Conservation (phyloP, 345 rosid species). For the Eucalyptus globulus region DNA sequence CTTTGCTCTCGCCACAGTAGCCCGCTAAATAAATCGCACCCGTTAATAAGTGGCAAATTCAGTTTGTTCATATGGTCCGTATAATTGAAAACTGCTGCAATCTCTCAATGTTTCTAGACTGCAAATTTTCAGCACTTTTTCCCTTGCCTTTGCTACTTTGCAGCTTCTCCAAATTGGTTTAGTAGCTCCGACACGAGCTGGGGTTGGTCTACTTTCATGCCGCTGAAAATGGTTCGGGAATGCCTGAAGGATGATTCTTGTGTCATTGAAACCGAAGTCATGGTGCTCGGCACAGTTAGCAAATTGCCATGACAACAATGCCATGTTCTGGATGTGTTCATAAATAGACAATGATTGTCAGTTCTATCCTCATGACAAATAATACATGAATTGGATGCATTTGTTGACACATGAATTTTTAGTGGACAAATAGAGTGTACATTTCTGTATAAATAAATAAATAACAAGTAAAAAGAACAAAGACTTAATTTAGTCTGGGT, state of each 20-base stretch:
- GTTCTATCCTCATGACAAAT: neutral
- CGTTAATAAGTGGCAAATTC: rapidly evolving
- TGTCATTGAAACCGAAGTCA: neutral
- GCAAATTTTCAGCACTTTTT: rapidly evolving
- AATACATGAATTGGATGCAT: neutral
- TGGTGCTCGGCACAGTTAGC: neutral
- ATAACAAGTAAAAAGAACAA: neutral
- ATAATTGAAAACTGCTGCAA: neutral
- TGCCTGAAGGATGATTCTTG: neutral
- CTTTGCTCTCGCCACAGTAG: neutral
- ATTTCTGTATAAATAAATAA: neutral
- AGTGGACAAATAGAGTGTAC: neutral
- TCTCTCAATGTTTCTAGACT: neutral
- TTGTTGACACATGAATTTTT: neutral
- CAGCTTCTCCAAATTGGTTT: rapidly evolving
- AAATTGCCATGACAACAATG: neutral
- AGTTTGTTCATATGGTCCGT: neutral
- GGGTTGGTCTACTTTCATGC: rapidly evolving
- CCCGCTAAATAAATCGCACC: neutral
- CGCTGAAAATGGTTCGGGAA: rapidly evolving
- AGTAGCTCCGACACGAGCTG: rapidly evolving
- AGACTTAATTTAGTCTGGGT: neutral
- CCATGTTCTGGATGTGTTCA: neutral
- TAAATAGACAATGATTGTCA: neutral
- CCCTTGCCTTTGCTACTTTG: neutral